A percentile compares a stretch with the other conserved stretches of the same genome.
phyloP scores from a whole-genome alignment of 164 flowering plant species.

The Brasenia schreberi region DNA sequence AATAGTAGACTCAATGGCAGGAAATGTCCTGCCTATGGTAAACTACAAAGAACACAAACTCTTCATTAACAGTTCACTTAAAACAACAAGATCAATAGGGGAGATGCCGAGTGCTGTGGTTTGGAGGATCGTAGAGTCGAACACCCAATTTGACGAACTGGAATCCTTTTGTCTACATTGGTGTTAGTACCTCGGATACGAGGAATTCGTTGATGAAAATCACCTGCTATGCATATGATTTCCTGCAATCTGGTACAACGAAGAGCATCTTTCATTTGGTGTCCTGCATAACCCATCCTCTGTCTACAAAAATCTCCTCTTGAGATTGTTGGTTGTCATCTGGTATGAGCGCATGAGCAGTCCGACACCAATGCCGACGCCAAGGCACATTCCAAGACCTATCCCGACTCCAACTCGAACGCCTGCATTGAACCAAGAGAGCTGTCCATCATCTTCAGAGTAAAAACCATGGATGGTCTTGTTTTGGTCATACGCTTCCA shows the following conservation, averaged over 20 bases:
- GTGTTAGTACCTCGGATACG: not conserved
- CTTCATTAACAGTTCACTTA: not conserved
- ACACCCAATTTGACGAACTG: not conserved
- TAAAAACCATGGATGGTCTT: constrained; percentile 30
- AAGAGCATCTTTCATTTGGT: not conserved
- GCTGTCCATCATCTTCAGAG: constrained; percentile 52
- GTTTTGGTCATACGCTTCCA: constrained; percentile 36
- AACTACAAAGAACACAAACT: not conserved
- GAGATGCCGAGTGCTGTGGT: not conserved
- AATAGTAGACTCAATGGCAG: not conserved
- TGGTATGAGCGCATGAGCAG: constrained; percentile 88
- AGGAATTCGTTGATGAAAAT: not conserved
- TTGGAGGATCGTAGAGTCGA: not conserved
- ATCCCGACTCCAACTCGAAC: constrained; percentile 94
- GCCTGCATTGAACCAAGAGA: constrained; percentile 92
- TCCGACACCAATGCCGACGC: constrained; percentile 84
- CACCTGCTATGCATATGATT: not conserved
- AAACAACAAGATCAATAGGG: not conserved
- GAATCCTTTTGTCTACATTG: not conserved
- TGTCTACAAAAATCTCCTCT: constrained; percentile 50
- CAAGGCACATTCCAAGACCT: constrained; percentile 86
- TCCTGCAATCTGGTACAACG: not conserved
- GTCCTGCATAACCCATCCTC: not conserved
- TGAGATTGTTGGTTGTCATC: constrained; percentile 68
- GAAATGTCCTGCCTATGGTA: not conserved